phyloP scores from a whole-genome alignment of 805 yeast genomes.

The Candida broadrunensis region DNA sequence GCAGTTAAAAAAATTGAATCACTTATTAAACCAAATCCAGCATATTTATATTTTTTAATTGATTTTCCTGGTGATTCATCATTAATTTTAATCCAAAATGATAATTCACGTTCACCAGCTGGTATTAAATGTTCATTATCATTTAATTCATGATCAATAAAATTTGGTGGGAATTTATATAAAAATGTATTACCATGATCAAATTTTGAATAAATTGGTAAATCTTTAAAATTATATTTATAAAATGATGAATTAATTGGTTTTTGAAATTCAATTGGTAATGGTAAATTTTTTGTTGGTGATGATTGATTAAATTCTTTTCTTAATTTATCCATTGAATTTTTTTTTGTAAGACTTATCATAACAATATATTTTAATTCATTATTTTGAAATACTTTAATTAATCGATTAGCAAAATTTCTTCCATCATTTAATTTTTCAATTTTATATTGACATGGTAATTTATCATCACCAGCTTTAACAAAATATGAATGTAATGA shows the following conservation, averaged over 20 bases:
- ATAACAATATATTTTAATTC: conserved; percentile 29
- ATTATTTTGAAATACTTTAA: conserved; percentile 28
- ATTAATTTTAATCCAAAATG: conserved; percentile 30
- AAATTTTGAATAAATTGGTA: conserved; percentile 7
- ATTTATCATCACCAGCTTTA: conserved; percentile 32
- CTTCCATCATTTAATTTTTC: conserved; percentile 34
- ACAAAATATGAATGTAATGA: conserved; percentile 40
- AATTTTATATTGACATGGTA: conserved; percentile 28
- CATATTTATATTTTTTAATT: conserved; percentile 20
- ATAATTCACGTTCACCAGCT: conserved; percentile 28
- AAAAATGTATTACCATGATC: conserved; percentile 13
- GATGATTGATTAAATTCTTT: conserved; percentile 13
- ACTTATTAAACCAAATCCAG: conserved; percentile 30
- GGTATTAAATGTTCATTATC: conserved; percentile 17
- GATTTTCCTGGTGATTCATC: conserved; percentile 9
- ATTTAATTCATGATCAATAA: conserved; percentile 17
- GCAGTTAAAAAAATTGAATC: conserved; percentile 32
- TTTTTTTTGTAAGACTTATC: conserved; percentile 33
- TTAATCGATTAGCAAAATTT: conserved; percentile 31
- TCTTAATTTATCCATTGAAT: conserved; percentile 15
- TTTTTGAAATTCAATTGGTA: conserved; percentile 31
- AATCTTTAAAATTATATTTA: conserved; percentile 16
- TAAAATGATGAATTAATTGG: conserved; percentile 22
- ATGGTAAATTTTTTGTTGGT: conserved; percentile 15
- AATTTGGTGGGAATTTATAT: conserved; percentile 29